Evolutionary conservation across 768 basidiomycete genomes (phyloP).

Genomic region (Mrakia gelida): DNA sequence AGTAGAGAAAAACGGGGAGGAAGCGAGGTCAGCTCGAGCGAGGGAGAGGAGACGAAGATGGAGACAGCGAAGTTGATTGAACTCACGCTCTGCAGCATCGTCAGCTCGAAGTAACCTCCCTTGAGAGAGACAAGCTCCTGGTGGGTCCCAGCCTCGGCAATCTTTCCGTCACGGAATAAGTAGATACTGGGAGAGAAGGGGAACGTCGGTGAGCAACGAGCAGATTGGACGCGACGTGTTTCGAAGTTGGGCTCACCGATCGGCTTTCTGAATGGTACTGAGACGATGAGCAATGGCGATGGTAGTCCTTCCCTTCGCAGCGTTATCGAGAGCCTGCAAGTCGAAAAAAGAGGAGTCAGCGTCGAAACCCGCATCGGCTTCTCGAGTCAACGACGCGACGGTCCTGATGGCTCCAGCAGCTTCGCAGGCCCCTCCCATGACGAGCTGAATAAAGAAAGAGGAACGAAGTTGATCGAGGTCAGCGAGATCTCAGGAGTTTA

Average conservation of each 20-base stretch:
- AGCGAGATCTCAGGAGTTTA: not conserved
- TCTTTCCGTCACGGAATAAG: not conserved
- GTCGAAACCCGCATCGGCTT: conserved; percentile 60
- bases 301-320: conserved; percentile 76
- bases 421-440: conserved; percentile 74
- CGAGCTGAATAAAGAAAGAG: conserved; percentile 59
- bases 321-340: conserved; percentile 76
- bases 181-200: too few relatives aligned
- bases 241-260: not conserved
- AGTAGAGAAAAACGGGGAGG: too few relatives aligned
- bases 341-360: too few relatives aligned
- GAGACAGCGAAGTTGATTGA: not conserved
- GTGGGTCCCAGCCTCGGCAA: conserved; percentile 27
- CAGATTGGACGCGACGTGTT: not conserved
- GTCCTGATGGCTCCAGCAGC: conserved; percentile 82
- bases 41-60: too few relatives aligned
- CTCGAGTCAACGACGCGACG: conserved; percentile 80
- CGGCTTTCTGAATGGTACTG: conserved; percentile 83
- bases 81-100: conserved; percentile 20
- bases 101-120: conserved; percentile 31
- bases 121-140: conserved; percentile 29
- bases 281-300: conserved; percentile 86
- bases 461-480: too few relatives aligned
- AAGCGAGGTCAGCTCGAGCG: not conserved
- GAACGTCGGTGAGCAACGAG: not conserved